Percentiles rank a stretch among this genome's conserved stretches.
phyloP scores from a whole-genome alignment of 345 rosid genomes.

The Rhizophora apiculata region DNA sequence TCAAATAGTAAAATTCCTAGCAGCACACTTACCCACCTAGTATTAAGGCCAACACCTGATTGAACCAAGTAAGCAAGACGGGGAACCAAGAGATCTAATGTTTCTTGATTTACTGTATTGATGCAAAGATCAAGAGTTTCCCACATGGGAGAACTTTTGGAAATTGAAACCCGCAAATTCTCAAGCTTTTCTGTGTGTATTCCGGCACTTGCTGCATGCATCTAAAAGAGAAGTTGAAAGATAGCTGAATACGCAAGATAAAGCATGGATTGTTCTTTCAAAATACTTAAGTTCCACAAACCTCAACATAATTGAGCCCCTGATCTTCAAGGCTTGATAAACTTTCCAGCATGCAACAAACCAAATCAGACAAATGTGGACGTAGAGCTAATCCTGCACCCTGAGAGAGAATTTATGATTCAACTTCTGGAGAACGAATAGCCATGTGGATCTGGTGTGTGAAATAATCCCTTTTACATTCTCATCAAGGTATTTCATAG shows the following conservation, averaged over 20 bases:
- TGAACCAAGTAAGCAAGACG: conserved; percentile 83
- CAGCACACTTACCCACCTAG: conserved; percentile 55
- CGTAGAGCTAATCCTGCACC: conserved; percentile 92
- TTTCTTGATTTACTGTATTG: conserved; percentile 62
- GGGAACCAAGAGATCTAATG: conserved; percentile 75
- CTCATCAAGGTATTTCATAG: background rate
- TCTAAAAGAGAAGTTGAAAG: conserved; percentile 39
- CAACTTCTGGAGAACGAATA: background rate
- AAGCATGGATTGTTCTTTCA: background rate
- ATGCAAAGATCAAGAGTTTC: conserved; percentile 96
- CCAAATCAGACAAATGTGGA: conserved; percentile 82
- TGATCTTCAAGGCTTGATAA: conserved; percentile 98
- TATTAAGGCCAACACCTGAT: conserved; percentile 91
- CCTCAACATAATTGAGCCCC: conserved; percentile 97
- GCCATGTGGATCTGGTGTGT: background rate
- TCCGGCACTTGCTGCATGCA: conserved; percentile 97
- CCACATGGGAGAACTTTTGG: conserved; percentile 99
- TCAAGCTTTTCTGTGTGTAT: conserved; percentile 91
- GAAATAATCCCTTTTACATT: background rate
- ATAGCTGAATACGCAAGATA: conserved; percentile 12
- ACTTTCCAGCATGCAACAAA: conserved; percentile 98
- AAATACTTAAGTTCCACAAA: conserved; percentile 28
- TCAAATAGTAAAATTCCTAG: conserved; percentile 2
- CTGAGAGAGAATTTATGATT: conserved; percentile 30
- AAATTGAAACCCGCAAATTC: conserved; percentile 82